Percentiles rank a stretch among this genome's conserved stretches.
phyloP scores from a whole-genome alignment of 805 yeast genomes.

The Ogataea degrootiae region DNA sequence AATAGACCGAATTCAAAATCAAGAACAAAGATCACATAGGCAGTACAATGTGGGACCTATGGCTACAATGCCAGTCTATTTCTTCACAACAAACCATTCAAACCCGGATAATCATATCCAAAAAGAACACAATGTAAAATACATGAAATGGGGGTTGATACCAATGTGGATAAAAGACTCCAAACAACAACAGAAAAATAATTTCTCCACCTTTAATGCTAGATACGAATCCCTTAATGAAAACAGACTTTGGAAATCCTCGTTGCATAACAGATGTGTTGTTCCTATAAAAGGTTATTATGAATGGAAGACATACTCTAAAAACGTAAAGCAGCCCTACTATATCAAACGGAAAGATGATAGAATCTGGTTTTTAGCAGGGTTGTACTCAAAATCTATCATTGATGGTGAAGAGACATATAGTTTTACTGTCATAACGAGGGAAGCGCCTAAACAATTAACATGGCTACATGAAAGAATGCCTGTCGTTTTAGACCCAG shows the following conservation, averaged over 20 bases:
- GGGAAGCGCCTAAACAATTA: constrained; percentile 57
- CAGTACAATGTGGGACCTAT: constrained; percentile 66
- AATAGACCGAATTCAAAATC: constrained; percentile 23
- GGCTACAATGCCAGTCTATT: constrained; percentile 39
- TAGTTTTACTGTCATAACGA: constrained; percentile 70
- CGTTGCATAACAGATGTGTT: constrained; percentile 55
- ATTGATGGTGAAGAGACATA: constrained; percentile 29
- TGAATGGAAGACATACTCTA: constrained; percentile 57
- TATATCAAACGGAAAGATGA: constrained; percentile 52
- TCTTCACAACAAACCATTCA: constrained; percentile 8
- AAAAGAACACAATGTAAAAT: constrained; percentile 28
- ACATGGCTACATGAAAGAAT: constrained; percentile 72
- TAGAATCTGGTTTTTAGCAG: constrained; percentile 62
- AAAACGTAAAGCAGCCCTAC: constrained; percentile 53
- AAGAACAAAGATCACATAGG: constrained; percentile 23
- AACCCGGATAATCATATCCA: not conserved
- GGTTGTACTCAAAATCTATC: constrained; percentile 35
- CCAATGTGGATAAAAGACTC: constrained; percentile 56
- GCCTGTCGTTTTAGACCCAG: constrained; percentile 68
- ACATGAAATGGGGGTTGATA: constrained; percentile 78
- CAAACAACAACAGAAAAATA: constrained; percentile 27
- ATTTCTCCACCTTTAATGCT: constrained; percentile 66
- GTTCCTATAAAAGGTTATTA: constrained; percentile 81
- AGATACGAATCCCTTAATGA: constrained; percentile 56
- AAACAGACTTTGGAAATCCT: constrained; percentile 53